A percentile compares a stretch with the other conserved stretches of the same genome.
Evolutionary conservation across 2,329 filamentous ascomycete genomes (phyloP).

Genomic region (Dactylellina drechsleri): DNA sequence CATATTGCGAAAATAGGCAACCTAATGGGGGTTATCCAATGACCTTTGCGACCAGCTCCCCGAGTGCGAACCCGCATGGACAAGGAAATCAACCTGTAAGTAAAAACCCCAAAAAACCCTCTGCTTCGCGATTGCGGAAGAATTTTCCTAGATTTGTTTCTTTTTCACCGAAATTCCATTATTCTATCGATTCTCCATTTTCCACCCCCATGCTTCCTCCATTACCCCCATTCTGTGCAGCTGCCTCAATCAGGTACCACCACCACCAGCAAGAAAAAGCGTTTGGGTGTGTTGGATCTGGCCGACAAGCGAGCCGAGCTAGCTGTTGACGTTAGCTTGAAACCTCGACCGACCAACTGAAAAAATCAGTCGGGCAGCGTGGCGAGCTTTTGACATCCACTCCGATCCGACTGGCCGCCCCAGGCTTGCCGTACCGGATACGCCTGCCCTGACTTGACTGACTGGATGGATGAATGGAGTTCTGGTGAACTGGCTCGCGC

Average conservation of each 20-base stretch:
- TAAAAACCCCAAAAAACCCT: conserved; percentile 52
- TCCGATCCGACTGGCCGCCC: conserved; percentile 49
- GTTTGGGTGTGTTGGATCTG: conserved; percentile 13
- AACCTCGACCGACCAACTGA: background rate
- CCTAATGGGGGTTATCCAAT: conserved; percentile 58
- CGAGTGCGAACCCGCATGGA: conserved; percentile 71
- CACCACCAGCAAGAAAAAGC: background rate
- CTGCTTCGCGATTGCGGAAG: background rate
- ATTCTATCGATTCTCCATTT: conserved; percentile 34
- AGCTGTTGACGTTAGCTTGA: background rate
- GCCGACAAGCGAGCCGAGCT: conserved; percentile 11
- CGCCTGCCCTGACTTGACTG: conserved; percentile 49
- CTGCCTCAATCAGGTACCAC: conserved; percentile 45
- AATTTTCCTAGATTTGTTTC: conserved; percentile 46
- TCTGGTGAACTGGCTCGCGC: conserved; percentile 27
- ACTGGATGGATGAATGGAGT: conserved; percentile 2
- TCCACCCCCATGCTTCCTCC: conserved; percentile 2
- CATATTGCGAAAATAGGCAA: conserved; percentile 41
- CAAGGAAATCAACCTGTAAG: conserved; percentile 71
- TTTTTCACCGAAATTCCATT: conserved; percentile 56
- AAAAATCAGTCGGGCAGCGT: background rate
- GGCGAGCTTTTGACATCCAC: conserved; percentile 16
- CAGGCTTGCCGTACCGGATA: conserved; percentile 45
- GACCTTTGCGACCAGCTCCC: conserved; percentile 69
- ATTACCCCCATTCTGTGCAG: conserved; percentile 12